Evolutionary conservation across 129 eudicot genomes (phyloP).

Genomic region (Flaveria ramosissima): DNA sequence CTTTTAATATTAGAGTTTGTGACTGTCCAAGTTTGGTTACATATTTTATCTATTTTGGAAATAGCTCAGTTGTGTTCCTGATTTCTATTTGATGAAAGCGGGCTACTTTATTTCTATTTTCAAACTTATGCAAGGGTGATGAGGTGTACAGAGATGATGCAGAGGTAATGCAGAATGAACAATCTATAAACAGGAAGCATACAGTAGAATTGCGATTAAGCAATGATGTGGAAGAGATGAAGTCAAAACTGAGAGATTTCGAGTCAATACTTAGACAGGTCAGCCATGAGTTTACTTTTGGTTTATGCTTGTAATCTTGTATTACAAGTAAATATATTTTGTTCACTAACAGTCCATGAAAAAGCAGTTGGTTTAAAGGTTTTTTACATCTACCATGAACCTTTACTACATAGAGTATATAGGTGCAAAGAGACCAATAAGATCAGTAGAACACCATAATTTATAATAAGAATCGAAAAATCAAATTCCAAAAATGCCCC

Average conservation of each 20-base stretch:
- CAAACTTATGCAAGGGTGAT: slow-evolving; percentile 33
- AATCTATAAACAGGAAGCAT: slow-evolving; percentile 35
- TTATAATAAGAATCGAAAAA: not conserved
- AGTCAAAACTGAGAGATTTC: slow-evolving; percentile 57
- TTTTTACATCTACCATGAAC: slow-evolving; percentile 4
- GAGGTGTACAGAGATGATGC: slow-evolving; percentile 18
- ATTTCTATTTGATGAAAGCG: not conserved
- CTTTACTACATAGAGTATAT: not conserved
- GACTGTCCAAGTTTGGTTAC: slow-evolving; percentile 16
- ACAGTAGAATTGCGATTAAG: slow-evolving; percentile 37
- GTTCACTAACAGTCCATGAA: not conserved
- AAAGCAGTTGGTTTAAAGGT: not conserved
- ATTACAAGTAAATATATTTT: not conserved
- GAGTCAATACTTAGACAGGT: slow-evolving; percentile 63
- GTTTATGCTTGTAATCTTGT: not conserved
- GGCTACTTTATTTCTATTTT: slow-evolving; percentile 2
- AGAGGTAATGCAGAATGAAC: slow-evolving; percentile 33
- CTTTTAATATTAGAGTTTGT: not conserved
- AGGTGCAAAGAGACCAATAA: not conserved
- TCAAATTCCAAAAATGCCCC: not conserved
- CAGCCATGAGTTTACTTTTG: slow-evolving; percentile 26
- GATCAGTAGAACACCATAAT: not conserved
- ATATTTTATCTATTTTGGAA: not conserved
- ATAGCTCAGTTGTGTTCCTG: not conserved
- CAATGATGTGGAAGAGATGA: slow-evolving; percentile 57